These are phyloP conservation scores for Aspergillus aculeatinus DNA, from an alignment of 2,329 filamentous ascomycete genomes.

Conservation along the genomic window DNA sequence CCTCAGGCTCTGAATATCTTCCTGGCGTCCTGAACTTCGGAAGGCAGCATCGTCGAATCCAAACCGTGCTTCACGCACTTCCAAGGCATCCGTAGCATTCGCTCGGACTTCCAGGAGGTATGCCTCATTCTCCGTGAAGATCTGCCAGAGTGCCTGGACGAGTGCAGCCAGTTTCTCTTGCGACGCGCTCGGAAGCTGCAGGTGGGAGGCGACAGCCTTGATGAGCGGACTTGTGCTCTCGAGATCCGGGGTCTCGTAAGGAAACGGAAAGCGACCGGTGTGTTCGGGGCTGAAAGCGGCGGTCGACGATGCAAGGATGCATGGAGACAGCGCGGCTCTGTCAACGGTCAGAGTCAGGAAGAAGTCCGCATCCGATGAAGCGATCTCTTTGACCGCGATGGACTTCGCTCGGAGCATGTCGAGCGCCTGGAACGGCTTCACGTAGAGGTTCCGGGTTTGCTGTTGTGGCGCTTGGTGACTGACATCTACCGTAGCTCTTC, in stretches of 20 bases:
- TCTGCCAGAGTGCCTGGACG: conserved; percentile 54
- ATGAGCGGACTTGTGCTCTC: conserved; percentile 45
- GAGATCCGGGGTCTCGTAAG: conserved; percentile 54
- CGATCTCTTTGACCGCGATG: conserved; percentile 45
- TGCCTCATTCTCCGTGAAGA: conserved; percentile 66
- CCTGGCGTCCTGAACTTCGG: conserved; percentile 61
- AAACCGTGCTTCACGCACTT: conserved; percentile 57
- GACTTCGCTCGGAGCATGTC: conserved; percentile 56
- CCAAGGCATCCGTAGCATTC: conserved; percentile 44
- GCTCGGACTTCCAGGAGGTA: conserved; percentile 58
- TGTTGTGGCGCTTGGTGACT: background rate
- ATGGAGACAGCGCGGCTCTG: conserved; percentile 61
- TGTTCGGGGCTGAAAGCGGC: conserved; percentile 45
- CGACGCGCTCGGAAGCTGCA: conserved; percentile 53
- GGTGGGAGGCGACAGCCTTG: conserved; percentile 43
- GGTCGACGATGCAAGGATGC: conserved; percentile 61
- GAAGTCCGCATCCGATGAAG: conserved; percentile 41
- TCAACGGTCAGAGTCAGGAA: conserved; percentile 66
- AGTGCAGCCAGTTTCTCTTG: conserved; percentile 50
- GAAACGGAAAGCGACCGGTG: conserved; percentile 60
- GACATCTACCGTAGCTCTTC: conserved; percentile 25
- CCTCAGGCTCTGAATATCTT: conserved; percentile 59
- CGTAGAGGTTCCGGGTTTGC: conserved; percentile 51
- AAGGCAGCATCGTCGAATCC: conserved; percentile 71
- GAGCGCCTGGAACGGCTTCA: conserved; percentile 55